A percentile compares a stretch with the other conserved stretches of the same genome.
Conservation (phyloP, 257 asterid genomes). For the Nicotiana undulata region DNA sequence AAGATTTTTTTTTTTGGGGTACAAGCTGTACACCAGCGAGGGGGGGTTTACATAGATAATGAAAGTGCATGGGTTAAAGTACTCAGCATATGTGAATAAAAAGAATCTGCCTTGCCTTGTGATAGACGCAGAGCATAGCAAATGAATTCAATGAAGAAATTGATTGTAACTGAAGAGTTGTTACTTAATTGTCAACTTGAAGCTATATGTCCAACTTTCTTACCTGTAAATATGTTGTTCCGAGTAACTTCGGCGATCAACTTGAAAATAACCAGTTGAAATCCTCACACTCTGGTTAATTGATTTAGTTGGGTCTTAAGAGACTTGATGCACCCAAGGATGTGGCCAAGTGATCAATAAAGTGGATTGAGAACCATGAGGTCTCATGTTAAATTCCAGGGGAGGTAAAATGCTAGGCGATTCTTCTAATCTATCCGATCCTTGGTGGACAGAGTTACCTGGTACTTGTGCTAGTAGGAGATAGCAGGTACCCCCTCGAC, state of each 20-base stretch:
- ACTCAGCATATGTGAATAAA: background rate
- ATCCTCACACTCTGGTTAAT: background rate
- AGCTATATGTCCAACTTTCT: background rate
- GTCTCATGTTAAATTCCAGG: too few relatives aligned
- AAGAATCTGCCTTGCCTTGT: background rate
- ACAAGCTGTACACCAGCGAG: background rate
- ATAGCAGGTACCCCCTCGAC: too few relatives aligned
- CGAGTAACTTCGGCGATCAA: background rate
- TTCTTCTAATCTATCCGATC: too few relatives aligned
- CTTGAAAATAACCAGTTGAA: background rate
- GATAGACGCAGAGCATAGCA: background rate
- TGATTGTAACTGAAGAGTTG: background rate
- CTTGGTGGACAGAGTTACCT: too few relatives aligned
- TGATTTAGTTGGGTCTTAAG: background rate
- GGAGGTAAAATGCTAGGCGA: too few relatives aligned
- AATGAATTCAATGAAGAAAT: background rate
- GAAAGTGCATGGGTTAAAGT: background rate
- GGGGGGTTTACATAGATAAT: background rate
- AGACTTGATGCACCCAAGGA: background rate
- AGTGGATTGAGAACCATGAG: too few relatives aligned
- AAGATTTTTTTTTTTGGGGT: background rate
- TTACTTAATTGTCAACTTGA: background rate
- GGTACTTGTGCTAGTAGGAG: too few relatives aligned
- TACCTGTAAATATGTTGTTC: background rate
- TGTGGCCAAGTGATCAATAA: too few relatives aligned